These are phyloP conservation scores for Chaetomium sp. DNA, from an alignment of 2,329 filamentous ascomycete genomes.

Conservation along the genomic window DNA sequence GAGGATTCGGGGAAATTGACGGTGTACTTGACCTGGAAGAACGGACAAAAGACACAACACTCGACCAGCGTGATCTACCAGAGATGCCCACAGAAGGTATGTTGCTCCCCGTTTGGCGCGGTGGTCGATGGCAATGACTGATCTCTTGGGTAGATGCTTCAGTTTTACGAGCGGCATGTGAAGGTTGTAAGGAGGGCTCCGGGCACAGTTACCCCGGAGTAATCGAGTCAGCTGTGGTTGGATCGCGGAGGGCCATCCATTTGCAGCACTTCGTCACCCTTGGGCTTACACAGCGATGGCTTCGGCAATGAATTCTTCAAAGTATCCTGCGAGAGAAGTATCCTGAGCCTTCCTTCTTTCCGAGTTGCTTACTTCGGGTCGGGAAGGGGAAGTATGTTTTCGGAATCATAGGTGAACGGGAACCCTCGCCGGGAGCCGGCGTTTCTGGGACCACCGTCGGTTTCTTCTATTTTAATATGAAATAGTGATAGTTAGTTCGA, in stretches of 20 bases:
- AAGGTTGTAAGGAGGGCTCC: constrained; percentile 41
- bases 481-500: no score
- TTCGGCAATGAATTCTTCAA: no score
- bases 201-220: constrained; percentile 7
- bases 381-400: no score
- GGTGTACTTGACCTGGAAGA: constrained; percentile 68
- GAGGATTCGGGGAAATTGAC: constrained; percentile 51
- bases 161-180: constrained; percentile 54
- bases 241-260: neutral
- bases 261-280: no score
- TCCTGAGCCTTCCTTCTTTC: no score
- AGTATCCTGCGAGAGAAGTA: no score
- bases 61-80: constrained; percentile 61
- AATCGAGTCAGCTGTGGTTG: neutral
- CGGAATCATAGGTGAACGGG: no score
- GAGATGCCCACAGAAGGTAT: constrained; percentile 71
- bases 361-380: no score
- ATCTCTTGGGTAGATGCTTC: constrained; percentile 43
- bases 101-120: constrained; percentile 11
- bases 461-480: no score
- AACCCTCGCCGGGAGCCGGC: no score
- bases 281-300: no score
- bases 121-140: constrained; percentile 7
- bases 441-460: no score
- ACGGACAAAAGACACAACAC: constrained; percentile 68